Conservation (phyloP, 305 asterid species). For the Fraxinus albicans region DNA sequence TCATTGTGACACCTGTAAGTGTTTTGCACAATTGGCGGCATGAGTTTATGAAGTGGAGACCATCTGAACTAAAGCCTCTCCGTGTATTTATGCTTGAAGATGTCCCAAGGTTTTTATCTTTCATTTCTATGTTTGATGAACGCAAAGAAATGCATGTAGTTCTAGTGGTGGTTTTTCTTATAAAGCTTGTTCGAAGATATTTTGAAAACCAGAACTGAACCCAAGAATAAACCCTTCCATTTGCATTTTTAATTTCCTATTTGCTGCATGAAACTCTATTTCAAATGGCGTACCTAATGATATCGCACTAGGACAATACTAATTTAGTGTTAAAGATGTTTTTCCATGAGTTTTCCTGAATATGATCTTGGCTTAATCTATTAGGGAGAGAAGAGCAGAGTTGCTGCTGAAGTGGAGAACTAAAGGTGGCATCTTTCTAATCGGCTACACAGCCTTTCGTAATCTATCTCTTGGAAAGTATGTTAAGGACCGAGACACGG, state of each 20-base stretch:
- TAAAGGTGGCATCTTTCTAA: constrained; percentile 91
- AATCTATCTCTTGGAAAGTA: constrained; percentile 90
- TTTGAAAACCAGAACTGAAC: constrained; percentile 7
- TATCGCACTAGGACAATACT: constrained; percentile 3
- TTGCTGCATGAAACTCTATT: not conserved
- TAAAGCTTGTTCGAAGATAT: not conserved
- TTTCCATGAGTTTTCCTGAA: constrained; percentile 10
- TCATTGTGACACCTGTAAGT: constrained; percentile 92
- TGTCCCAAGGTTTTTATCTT: constrained; percentile 66
- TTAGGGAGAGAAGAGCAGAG: constrained; percentile 82
- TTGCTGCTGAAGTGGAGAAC: constrained; percentile 78
- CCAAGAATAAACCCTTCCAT: not conserved
- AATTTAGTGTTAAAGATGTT: constrained; percentile 6
- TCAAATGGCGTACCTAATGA: not conserved
- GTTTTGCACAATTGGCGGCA: constrained; percentile 94
- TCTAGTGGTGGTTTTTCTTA: constrained; percentile 1
- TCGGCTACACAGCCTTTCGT: constrained; percentile 85
- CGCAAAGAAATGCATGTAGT: constrained; percentile 5
- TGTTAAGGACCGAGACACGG: constrained; percentile 77
- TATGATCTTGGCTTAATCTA: constrained; percentile 24
- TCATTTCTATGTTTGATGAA: constrained; percentile 8
- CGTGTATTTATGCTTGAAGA: constrained; percentile 92
- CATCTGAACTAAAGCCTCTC: constrained; percentile 88
- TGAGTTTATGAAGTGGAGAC: constrained; percentile 92
- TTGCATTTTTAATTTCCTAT: constrained; percentile 1